phyloP scores from a whole-genome alignment of 371 early-diverging fungal genomes.

The Chytridiales sp. region DNA sequence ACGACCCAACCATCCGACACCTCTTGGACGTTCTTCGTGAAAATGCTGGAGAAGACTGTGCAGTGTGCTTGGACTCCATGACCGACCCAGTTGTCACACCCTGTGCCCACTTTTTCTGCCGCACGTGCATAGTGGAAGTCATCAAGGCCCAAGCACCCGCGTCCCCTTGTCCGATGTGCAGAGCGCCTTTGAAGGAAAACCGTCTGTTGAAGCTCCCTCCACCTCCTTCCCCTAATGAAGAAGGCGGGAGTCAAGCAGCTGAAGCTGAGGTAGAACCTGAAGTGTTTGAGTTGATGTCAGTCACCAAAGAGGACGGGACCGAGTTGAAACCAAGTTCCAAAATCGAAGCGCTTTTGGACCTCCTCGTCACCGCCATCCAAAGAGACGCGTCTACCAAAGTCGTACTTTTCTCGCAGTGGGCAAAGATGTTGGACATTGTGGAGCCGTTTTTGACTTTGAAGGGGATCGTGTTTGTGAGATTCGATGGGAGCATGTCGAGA shows the following conservation, averaged over 20 bases:
- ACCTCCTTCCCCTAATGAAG: too few relatives aligned
- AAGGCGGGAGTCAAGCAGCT: neutral
- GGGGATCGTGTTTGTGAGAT: slow-evolving; percentile 53
- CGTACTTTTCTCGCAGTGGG: slow-evolving; percentile 20
- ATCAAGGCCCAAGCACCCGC: neutral
- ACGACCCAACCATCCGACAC: slow-evolving; percentile 6
- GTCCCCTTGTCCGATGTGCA: slow-evolving; percentile 17
- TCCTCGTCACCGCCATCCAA: neutral
- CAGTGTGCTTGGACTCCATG: slow-evolving; percentile 20
- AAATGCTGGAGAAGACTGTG: slow-evolving; percentile 17
- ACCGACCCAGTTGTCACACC: slow-evolving; percentile 13
- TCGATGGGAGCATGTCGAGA: slow-evolving; percentile 67
- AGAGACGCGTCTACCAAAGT: slow-evolving; percentile 12
- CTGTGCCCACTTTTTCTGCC: slow-evolving; percentile 21
- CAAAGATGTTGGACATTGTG: slow-evolving; percentile 14
- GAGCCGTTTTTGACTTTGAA: slow-evolving; percentile 16
- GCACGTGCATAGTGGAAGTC: slow-evolving; percentile 8
- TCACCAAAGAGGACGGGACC: neutral
- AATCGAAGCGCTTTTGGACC: slow-evolving; percentile 12
- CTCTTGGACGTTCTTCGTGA: slow-evolving; percentile 14
- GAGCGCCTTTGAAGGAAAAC: neutral
- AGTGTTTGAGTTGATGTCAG: neutral
- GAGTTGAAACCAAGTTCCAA: slow-evolving; percentile 4
- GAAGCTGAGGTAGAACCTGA: neutral
- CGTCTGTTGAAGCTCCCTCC: slow-evolving; percentile 7